Evolutionary conservation across 352 stramenopile species (phyloP).

Genomic region (Phytophthora citricola): DNA sequence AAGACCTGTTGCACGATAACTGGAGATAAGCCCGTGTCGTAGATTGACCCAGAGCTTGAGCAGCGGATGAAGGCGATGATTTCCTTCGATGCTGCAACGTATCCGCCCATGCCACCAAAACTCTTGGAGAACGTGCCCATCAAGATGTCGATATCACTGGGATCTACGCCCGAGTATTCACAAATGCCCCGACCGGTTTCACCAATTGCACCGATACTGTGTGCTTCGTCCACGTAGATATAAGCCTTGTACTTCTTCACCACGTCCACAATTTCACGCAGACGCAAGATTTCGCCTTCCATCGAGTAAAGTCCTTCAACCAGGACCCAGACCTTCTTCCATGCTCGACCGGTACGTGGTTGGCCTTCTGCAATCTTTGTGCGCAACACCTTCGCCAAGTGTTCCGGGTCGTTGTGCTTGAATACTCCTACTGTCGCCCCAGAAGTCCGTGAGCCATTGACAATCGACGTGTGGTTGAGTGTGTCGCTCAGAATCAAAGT

Average conservation of each 20-base stretch:
- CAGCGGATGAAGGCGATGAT: constrained; percentile 71
- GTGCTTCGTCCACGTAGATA: constrained; percentile 97
- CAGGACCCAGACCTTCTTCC: constrained; percentile 98
- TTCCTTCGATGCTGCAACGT: constrained; percentile 93
- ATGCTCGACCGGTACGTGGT: constrained; percentile 93
- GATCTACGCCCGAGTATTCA: constrained; percentile 95
- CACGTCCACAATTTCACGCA: constrained; percentile 92
- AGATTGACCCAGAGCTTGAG: constrained; percentile 62
- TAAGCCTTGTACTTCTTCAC: constrained; percentile 98
- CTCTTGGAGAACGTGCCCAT: constrained; percentile 99
- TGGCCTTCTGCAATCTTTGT: constrained; percentile 82
- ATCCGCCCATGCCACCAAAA: constrained; percentile 98
- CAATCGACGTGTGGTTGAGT: constrained; percentile 99
- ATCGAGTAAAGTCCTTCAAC: constrained; percentile 99
- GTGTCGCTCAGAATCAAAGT: constrained; percentile 97
- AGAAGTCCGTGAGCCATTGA: constrained; percentile 94
- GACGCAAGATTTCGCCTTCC: constrained; percentile 97
- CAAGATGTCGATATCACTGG: constrained; percentile 97
- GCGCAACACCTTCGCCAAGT: constrained; percentile 92
- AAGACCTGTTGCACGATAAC: constrained; percentile 69
- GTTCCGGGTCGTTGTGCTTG: constrained; percentile 95
- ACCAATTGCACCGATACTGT: constrained; percentile 97
- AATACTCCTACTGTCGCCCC: constrained; percentile 96
- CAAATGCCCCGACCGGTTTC: constrained; percentile 94
- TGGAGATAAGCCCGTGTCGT: constrained; percentile 64